These are phyloP conservation scores for Mycena sp. DNA, from an alignment of 1,284 basidiomycete genomes.

Conservation along the genomic window DNA sequence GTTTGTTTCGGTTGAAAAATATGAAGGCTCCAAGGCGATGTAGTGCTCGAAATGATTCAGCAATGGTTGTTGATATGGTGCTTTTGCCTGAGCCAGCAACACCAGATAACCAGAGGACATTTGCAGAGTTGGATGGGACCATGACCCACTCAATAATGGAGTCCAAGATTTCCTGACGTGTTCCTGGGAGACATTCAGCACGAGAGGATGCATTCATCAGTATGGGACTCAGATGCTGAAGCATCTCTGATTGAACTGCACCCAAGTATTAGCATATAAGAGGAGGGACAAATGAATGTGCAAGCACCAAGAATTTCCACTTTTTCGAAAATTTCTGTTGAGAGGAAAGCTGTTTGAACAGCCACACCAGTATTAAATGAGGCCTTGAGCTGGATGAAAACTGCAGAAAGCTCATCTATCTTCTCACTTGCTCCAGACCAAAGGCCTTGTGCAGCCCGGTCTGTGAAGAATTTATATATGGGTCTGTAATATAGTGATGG, in stretches of 20 bases:
- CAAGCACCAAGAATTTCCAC: background rate
- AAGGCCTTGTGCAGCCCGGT: background rate
- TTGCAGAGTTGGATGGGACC: background rate
- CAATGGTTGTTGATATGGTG: background rate
- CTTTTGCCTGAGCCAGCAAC: too few relatives aligned
- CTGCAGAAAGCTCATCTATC: background rate
- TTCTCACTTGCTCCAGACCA: background rate
- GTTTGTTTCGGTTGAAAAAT: background rate
- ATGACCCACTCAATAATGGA: background rate
- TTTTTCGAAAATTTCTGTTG: background rate
- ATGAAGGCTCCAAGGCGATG: constrained; percentile 4
- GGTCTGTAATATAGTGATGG: background rate
- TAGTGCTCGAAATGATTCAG: background rate
- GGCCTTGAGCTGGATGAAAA: background rate
- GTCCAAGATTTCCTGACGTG: background rate
- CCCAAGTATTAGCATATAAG: background rate
- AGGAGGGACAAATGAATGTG: background rate
- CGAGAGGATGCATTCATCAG: background rate
- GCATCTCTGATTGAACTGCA: background rate
- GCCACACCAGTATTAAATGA: background rate
- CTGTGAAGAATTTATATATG: background rate
- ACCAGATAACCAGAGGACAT: constrained; percentile 1
- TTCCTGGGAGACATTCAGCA: background rate
- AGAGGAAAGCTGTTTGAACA: background rate
- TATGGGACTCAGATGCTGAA: background rate